Evolutionary conservation across 1,284 basidiomycete species (phyloP).

Genomic region (Exobasidium rhododendri): DNA sequence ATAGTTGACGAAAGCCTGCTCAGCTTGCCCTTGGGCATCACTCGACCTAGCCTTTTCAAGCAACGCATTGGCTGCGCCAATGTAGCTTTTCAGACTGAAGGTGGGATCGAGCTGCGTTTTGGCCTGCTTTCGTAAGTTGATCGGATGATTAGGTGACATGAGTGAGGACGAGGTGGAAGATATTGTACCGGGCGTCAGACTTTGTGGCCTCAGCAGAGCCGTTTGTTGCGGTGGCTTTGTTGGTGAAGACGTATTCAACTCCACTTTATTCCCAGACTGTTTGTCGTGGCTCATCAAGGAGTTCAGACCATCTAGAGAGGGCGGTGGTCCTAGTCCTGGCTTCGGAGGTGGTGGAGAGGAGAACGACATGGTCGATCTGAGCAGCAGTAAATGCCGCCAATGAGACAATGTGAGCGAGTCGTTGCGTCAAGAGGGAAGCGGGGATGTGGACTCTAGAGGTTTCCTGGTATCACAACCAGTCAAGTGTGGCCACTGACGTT

Average conservation of each 20-base stretch:
- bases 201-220: background rate
- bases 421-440: no score
- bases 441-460: no score
- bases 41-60: slow-evolving; percentile 50
- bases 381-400: slow-evolving; percentile 1
- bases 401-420: background rate
- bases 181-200: background rate
- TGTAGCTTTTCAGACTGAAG: slow-evolving; percentile 51
- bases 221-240: background rate
- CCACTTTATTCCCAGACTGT: background rate
- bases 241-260: background rate
- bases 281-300: slow-evolving; percentile 2
- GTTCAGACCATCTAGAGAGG: slow-evolving; percentile 11
- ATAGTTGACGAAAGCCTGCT: slow-evolving; percentile 54
- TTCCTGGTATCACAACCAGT: no score
- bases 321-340: slow-evolving; percentile 14
- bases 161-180: slow-evolving; percentile 16
- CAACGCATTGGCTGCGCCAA: slow-evolving; percentile 49
- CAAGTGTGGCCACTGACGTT: no score
- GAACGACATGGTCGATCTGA: background rate
- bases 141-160: slow-evolving; percentile 46
- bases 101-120: slow-evolving; percentile 40
- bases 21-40: slow-evolving; percentile 49
- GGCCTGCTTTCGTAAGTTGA: slow-evolving; percentile 48
- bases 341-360: background rate